Percentiles rank a stretch among this genome's conserved stretches.
These are phyloP conservation scores for Baeospora myosura DNA, from an alignment of 1,284 basidiomycete genomes.

Conservation along the genomic window DNA sequence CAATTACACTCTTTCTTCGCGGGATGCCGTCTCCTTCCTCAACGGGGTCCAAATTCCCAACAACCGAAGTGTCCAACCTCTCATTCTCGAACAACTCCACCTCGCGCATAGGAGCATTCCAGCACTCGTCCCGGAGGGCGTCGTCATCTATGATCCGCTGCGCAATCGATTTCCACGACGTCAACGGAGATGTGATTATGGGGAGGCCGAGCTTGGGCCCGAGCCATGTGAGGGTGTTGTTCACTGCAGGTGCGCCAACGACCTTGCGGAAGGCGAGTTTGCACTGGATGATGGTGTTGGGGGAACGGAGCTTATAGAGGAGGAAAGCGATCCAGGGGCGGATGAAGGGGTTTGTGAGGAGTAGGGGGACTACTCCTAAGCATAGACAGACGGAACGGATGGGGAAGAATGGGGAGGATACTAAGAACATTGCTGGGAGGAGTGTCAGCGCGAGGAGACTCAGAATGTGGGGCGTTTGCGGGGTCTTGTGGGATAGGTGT, in stretches of 20 bases:
- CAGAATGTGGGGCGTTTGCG: slow-evolving; percentile 48
- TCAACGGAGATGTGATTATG: slow-evolving; percentile 8
- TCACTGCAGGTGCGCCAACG: neutral
- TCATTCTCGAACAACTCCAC: slow-evolving; percentile 79
- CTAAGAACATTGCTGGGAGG: slow-evolving; percentile 37
- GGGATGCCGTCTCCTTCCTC: slow-evolving; percentile 5
- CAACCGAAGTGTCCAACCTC: slow-evolving; percentile 33
- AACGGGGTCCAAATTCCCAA: slow-evolving; percentile 5
- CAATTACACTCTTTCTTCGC: slow-evolving; percentile 4
- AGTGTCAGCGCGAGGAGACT: slow-evolving; percentile 35
- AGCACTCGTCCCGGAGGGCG: slow-evolving; percentile 51
- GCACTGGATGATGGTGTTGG: neutral
- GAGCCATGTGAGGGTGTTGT: neutral
- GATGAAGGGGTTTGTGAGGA: slow-evolving; percentile 44
- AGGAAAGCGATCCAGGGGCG: slow-evolving; percentile 24
- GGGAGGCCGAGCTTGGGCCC: neutral
- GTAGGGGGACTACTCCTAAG: slow-evolving; percentile 46
- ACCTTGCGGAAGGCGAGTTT: neutral
- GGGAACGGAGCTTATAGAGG: slow-evolving; percentile 13
- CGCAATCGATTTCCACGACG: slow-evolving; percentile 21
- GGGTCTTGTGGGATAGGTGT: slow-evolving; percentile 38
- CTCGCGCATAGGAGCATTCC: slow-evolving; percentile 52
- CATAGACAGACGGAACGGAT: slow-evolving; percentile 52
- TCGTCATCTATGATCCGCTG: slow-evolving; percentile 55
- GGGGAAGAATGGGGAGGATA: slow-evolving; percentile 50